Percentiles rank a stretch among this genome's conserved stretches.
Conservation (phyloP, 2,329 filamentous ascomycete species). For the Lecanicillium sp. region DNA sequence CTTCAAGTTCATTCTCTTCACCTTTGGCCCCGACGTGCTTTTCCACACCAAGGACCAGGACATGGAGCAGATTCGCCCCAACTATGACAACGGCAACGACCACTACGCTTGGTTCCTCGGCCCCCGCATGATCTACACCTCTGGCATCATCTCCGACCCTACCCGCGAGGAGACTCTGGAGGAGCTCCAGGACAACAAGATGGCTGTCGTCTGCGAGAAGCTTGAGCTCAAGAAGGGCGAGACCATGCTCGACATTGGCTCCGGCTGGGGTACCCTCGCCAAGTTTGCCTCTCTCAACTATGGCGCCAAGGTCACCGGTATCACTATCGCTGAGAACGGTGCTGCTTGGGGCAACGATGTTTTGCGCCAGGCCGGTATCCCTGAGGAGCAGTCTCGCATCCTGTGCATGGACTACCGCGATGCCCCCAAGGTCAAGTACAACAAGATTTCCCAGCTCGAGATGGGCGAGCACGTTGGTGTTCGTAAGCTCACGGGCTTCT, state of each 20-base stretch:
- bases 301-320: conserved; percentile 75
- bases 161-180: conserved; percentile 85
- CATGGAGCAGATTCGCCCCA: conserved; percentile 94
- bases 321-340: conserved; percentile 93
- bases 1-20: conserved; percentile 82
- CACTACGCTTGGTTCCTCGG: conserved; percentile 99
- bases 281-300: conserved; percentile 92
- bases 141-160: conserved; percentile 84
- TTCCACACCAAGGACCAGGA: conserved; percentile 92
- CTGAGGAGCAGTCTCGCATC: conserved; percentile 84
- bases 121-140: conserved; percentile 98
- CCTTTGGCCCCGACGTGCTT: conserved; percentile 83
- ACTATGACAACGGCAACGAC: conserved; percentile 97
- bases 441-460: conserved; percentile 95
- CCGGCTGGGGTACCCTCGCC: conserved; percentile 94
- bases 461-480: conserved; percentile 99
- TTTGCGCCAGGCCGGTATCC: conserved; percentile 72
- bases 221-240: conserved; percentile 78
- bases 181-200: conserved; percentile 95
- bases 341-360: conserved; percentile 94
- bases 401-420: conserved; percentile 97
- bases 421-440: conserved; percentile 75
- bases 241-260: conserved; percentile 86
- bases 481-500: conserved; percentile 74
- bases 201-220: conserved; percentile 93